Conservation (phyloP, 2,329 filamentous ascomycete species). For the Fusarium setosum region DNA sequence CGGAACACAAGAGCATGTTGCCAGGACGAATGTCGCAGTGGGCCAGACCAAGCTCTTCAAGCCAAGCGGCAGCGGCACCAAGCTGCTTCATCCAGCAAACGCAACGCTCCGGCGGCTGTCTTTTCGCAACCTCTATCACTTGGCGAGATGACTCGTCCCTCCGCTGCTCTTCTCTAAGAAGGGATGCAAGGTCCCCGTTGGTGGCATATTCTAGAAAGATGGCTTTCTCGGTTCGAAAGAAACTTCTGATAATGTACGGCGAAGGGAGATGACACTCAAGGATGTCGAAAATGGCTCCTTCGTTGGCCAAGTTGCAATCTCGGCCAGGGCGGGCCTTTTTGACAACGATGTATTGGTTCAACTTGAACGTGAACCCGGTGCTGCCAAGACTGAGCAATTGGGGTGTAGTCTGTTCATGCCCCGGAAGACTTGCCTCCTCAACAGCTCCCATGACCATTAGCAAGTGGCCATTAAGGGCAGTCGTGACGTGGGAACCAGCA, state of each 20-base stretch:
- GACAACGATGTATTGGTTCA: constrained; percentile 16
- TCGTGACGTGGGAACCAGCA: neutral
- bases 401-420: neutral
- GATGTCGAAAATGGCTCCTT: constrained; percentile 13
- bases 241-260: constrained; percentile 20
- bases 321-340: constrained; percentile 18
- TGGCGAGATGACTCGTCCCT: constrained; percentile 1
- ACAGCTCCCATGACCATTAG: neutral
- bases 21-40: constrained; percentile 19
- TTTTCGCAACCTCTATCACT: constrained; percentile 10
- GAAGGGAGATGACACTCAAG: constrained; percentile 14
- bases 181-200: neutral
- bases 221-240: constrained; percentile 2
- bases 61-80: constrained; percentile 15
- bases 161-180: constrained; percentile 8
- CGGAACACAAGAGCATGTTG: constrained; percentile 11
- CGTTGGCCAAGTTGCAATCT: neutral
- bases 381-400: constrained; percentile 17
- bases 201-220: constrained; percentile 22
- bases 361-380: constrained; percentile 18
- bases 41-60: constrained; percentile 13
- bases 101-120: constrained; percentile 2
- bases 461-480: neutral
- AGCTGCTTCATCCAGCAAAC: constrained; percentile 21
- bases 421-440: neutral